Percentiles rank a stretch among this genome's conserved stretches.
Conservation (phyloP, 2,329 filamentous ascomycete species). For the Zasmidium cellare region DNA sequence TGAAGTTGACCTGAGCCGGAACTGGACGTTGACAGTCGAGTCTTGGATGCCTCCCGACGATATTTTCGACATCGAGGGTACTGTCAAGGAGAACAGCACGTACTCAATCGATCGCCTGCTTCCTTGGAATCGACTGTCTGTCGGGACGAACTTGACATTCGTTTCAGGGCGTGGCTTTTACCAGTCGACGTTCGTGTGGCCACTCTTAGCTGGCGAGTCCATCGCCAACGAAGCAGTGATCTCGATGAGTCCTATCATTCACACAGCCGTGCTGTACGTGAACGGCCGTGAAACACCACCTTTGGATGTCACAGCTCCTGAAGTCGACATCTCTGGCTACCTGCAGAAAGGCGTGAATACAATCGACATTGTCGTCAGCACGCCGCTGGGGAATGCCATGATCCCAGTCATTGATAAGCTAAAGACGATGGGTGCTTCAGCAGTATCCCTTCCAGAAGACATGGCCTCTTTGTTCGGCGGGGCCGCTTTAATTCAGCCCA, state of each 20-base stretch:
- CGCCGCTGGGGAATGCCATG: conserved; percentile 11
- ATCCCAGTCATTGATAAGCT: conserved; percentile 4
- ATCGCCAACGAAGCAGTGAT: conserved; percentile 1
- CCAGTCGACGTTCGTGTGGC: conserved; percentile 4
- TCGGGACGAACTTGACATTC: conserved; percentile 4
- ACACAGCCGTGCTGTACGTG: conserved; percentile 11
- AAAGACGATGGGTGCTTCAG: not conserved
- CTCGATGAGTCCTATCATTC: conserved; percentile 7
- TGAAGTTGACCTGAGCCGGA: not conserved
- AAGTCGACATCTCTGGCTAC: conserved; percentile 5
- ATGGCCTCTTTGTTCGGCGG: not conserved
- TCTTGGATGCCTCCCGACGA: conserved; percentile 9
- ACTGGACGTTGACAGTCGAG: conserved; percentile 13
- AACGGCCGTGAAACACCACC: conserved; percentile 5
- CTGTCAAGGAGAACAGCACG: conserved; percentile 8
- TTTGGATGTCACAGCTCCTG: conserved; percentile 10
- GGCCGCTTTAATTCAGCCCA: not conserved
- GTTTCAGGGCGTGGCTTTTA: conserved; percentile 13
- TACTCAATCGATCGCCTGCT: conserved; percentile 1
- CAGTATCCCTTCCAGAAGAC: not conserved
- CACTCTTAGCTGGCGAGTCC: not conserved
- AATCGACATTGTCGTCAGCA: conserved; percentile 11
- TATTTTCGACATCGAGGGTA: conserved; percentile 8
- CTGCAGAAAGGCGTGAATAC: conserved; percentile 4
- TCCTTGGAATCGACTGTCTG: conserved; percentile 7